Evolutionary conservation across 768 basidiomycete species (phyloP).

Genomic region (Rhodotorula paludigena): DNA sequence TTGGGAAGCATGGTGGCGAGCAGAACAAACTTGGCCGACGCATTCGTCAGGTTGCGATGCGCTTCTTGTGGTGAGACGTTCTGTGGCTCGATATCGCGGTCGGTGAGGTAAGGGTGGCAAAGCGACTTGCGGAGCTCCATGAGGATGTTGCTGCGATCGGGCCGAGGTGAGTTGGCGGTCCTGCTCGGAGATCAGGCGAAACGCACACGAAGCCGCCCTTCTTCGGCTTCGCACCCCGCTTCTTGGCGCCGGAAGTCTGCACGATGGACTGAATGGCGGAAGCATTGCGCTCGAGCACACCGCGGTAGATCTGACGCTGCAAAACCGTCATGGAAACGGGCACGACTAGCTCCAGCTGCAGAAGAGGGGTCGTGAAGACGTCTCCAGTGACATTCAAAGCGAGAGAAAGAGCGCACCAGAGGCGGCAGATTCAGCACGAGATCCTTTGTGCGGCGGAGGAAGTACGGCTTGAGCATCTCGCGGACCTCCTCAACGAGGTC

Average conservation of each 20-base stretch:
- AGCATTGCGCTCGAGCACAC: slow-evolving; percentile 47
- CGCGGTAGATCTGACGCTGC: slow-evolving; percentile 49
- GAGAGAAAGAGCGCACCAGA: slow-evolving; percentile 12
- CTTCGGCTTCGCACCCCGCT: not conserved
- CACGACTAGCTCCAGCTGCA: slow-evolving; percentile 49
- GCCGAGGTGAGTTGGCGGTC: not conserved
- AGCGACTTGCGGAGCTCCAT: slow-evolving; percentile 98
- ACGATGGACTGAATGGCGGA: slow-evolving; percentile 31
- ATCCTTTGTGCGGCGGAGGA: slow-evolving; percentile 80
- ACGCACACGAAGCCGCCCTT: slow-evolving; percentile 26
- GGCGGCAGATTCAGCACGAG: slow-evolving; percentile 42
- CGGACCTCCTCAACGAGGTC: slow-evolving; percentile 77
- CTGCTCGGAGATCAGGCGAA: too few species aligned
- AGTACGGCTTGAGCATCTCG: slow-evolving; percentile 70
- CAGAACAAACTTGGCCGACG: slow-evolving; percentile 64
- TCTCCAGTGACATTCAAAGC: too few species aligned
- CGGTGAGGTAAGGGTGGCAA: slow-evolving; percentile 59
- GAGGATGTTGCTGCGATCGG: slow-evolving; percentile 58
- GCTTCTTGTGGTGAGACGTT: slow-evolving; percentile 8
- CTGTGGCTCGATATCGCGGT: slow-evolving; percentile 38
- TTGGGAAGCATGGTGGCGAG: slow-evolving; percentile 80
- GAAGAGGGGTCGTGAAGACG: too few species aligned
- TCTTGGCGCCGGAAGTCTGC: slow-evolving; percentile 13
- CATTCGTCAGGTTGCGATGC: slow-evolving; percentile 37
- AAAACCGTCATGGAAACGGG: slow-evolving; percentile 48